Evolutionary conservation across 2,329 filamentous ascomycete genomes (phyloP), one percentile per base, ranked within the genome.

Genomic region (Waltergamsia citrina): DNA sequence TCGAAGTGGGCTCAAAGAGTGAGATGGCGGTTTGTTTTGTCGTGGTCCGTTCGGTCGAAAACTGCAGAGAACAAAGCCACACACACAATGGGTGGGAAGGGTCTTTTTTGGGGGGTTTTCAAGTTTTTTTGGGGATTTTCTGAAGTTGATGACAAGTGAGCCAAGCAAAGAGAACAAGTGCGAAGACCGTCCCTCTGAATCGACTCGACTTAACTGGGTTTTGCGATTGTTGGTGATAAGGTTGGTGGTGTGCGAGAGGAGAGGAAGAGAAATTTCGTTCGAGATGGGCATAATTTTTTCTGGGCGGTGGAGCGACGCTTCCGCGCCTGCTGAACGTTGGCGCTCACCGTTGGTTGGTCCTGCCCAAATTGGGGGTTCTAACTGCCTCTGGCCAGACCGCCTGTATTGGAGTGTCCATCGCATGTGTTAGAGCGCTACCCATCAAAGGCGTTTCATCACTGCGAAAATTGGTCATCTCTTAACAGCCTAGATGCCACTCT

Each of bases 41-140:
- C 19, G 32, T 26, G 12, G 33, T 16, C 32, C 23, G 32, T 26
- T 14, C 16, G 17, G 32, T 29, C 18, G 17, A 22, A 18, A 21
- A 32, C 27, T 26, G 36, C 27, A 22, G 27, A 23, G 18, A 27
- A 32, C 23, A 29, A 34, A 16, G 31, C 24, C 31, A 31, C 19
- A n/a, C n/a, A n/a, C n/a, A 10, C n/a, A 31, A 4, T 16, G 17
- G 20, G 32, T 34, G 32, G 31, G 17, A 17, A 27, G 22, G 61
- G 62, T 69, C 64, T 69, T 78, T 75, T 62, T 68, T 75, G 72
- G 52, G 44, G 56, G 57, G 60, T 74, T 76, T 72, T 67, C 62
- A 60, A 53, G 50, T 74, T 77, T 77, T 76, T 76, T 74, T 68
- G 57, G 51, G 60, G 59, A 58, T 60, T 70, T 71, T 71, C 61